Percentiles rank a stretch among this genome's conserved stretches.
phyloP scores from a whole-genome alignment of 2,329 filamentous ascomycete genomes.

The Beauveria sp. region DNA sequence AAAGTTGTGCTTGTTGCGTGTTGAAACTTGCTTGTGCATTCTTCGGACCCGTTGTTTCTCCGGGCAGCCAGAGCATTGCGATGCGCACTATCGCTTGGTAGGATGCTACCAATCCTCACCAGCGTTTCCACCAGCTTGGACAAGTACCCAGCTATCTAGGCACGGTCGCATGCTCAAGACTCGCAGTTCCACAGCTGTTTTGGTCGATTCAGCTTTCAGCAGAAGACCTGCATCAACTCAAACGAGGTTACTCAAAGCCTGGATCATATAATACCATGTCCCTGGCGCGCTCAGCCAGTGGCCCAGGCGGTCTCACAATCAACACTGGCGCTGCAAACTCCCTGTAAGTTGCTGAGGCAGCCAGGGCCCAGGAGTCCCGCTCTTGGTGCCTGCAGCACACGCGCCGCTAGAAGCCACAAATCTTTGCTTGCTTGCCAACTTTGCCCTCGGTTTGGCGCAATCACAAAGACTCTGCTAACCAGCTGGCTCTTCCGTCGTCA shows the following conservation, averaged over 20 bases:
- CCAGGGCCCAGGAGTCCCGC: conserved; percentile 7
- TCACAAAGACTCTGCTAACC: background rate
- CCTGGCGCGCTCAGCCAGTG: conserved; percentile 50
- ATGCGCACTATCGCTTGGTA: conserved; percentile 1
- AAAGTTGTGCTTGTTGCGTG: background rate
- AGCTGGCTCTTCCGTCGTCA: conserved; percentile 11
- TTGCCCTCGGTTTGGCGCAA: background rate
- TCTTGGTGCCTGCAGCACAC: conserved; percentile 1
- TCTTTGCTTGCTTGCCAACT: background rate
- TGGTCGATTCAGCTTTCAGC: background rate
- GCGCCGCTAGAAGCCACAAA: conserved; percentile 8
- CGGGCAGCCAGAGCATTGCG: background rate
- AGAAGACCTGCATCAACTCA: conserved; percentile 8
- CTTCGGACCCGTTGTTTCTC: conserved; percentile 3
- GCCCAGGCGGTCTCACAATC: conserved; percentile 53
- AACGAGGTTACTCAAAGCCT: conserved; percentile 5
- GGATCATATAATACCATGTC: conserved; percentile 30
- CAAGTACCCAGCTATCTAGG: background rate
- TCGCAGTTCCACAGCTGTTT: conserved; percentile 4
- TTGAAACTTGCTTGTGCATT: background rate
- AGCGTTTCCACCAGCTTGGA: no score
- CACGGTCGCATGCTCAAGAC: background rate
- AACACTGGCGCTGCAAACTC: conserved; percentile 55
- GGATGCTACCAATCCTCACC: background rate
- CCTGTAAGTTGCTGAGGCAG: conserved; percentile 22